Percentiles rank a stretch among this genome's conserved stretches.
Conservation (phyloP, 345 rosid genomes). For the Combretum micranthum region DNA sequence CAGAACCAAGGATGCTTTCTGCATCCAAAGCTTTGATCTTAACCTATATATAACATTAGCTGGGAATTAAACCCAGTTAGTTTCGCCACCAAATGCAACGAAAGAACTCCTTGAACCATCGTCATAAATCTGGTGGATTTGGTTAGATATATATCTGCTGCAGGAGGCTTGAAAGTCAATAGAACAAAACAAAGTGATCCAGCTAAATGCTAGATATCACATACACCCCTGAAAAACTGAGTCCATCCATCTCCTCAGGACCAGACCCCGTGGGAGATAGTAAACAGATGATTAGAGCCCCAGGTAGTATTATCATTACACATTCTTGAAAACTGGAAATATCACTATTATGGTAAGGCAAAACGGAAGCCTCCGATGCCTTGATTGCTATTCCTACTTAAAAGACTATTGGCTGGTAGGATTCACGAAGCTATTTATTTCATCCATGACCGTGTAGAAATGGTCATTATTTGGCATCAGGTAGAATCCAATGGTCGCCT, state of each 20-base stretch:
- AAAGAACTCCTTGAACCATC: constrained; percentile 15
- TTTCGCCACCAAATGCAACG: constrained; percentile 26
- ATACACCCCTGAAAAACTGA: constrained; percentile 13
- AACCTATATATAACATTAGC: constrained; percentile 34
- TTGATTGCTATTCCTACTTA: constrained; percentile 17
- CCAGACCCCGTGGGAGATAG: constrained; percentile 10
- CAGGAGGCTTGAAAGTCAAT: not conserved
- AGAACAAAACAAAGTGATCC: constrained; percentile 16
- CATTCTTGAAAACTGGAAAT: constrained; percentile 4
- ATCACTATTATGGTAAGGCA: constrained; percentile 5
- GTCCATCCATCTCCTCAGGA: constrained; percentile 11
- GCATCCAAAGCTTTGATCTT: constrained; percentile 32
- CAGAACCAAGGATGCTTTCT: constrained; percentile 25
- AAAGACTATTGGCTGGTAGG: constrained; percentile 24
- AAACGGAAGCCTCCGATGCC: constrained; percentile 26
- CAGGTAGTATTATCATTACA: constrained; percentile 23
- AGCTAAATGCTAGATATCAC: constrained; percentile 33
- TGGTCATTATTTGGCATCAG: constrained; percentile 70
- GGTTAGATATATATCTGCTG: constrained; percentile 25
- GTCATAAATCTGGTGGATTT: constrained; percentile 14
- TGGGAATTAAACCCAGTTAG: constrained; percentile 15
- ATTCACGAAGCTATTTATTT: constrained; percentile 59
- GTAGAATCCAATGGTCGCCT: constrained; percentile 88
- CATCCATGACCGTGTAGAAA: constrained; percentile 71
- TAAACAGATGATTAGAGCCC: constrained; percentile 16